Evolutionary conservation across 2,329 filamentous ascomycete genomes (phyloP), one percentile per base, ranked within the genome.

Genomic region (Tolypocladium pustulatum): DNA sequence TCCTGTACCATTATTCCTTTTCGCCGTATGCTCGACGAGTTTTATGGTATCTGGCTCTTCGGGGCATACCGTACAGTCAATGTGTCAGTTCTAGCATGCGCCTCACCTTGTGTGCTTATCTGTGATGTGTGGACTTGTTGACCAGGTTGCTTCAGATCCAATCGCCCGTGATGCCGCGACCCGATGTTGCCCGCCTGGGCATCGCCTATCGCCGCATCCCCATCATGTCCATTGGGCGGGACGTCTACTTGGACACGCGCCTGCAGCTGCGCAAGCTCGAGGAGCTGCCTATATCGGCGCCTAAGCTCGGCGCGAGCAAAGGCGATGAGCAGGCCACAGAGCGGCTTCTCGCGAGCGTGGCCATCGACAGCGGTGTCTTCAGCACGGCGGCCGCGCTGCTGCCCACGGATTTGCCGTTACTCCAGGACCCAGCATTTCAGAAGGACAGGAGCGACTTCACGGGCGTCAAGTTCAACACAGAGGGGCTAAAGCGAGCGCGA

Each of bases 151-250:
- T 36, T 13, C 40, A 87, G 85, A 71, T 84, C 55, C 87, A 90
- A 83, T 85, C 87, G 0, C 73, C 76, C 3, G 78, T 81, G 38
- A 75, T 90, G 67, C 88, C 88, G 8, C 83, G 87, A 32, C 85
- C 86, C 1, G 85, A 89, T 67, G 67, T 90, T 17, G 71, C 74
- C 22, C 73, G 75, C 1, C 77, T 91, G 17, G 85, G 84, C 32
- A 77, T 90, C 58, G 73, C 76, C 8, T 87, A 91, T 72, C 81
- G 87, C 4, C 85, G 88, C 59, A 89, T 90, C 59, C 88, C 88
- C 1, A 67, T 90, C 56, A 71, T 90, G 56, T 73, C 83, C 27
- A 84, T 90, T 63, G 87, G 85, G 20, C 76, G 81, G 7, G 82
- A 89, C 66, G 73, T 91, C 51, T 90, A 89, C 73, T 75, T 83